phyloP scores from a whole-genome alignment of 2,329 filamentous ascomycete genomes.

The Trichoderma koningii region DNA sequence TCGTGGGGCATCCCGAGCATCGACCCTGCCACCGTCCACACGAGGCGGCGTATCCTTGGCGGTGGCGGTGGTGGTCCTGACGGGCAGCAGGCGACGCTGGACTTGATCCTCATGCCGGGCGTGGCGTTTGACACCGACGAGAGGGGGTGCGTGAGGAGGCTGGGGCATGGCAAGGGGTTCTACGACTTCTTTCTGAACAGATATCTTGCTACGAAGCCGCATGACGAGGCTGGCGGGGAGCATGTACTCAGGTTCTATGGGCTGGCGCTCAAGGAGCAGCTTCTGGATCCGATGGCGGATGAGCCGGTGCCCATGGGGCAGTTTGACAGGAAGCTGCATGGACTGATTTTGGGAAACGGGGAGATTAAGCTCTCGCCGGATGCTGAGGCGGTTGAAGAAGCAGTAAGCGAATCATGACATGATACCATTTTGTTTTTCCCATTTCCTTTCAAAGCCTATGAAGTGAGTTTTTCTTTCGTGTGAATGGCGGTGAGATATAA shows the following conservation, averaged over 20 bases:
- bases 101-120: slow-evolving; percentile 88
- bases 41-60: slow-evolving; percentile 73
- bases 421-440: not conserved
- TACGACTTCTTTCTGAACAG: slow-evolving; percentile 91
- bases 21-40: slow-evolving; percentile 61
- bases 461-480: too few relatives aligned
- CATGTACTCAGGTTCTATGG: slow-evolving; percentile 63
- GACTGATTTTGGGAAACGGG: slow-evolving; percentile 72
- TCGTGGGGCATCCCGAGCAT: slow-evolving; percentile 95
- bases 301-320: slow-evolving; percentile 71
- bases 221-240: slow-evolving; percentile 31
- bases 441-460: too few relatives aligned
- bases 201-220: slow-evolving; percentile 52
- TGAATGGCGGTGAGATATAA: not conserved
- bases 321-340: slow-evolving; percentile 79
- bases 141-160: slow-evolving; percentile 63
- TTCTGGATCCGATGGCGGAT: slow-evolving; percentile 61
- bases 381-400: not conserved
- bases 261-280: slow-evolving; percentile 82
- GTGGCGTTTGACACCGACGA: slow-evolving; percentile 79
- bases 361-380: slow-evolving; percentile 46
- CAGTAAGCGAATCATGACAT: slow-evolving; percentile 18
- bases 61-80: slow-evolving; percentile 60
- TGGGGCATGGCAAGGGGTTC: slow-evolving; percentile 95
- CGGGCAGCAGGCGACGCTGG: slow-evolving; percentile 57